Evolutionary conservation across 176 grass and related monocot genomes (phyloP).

Genomic region (sorghum (Sorghum bicolor)): DNA sequence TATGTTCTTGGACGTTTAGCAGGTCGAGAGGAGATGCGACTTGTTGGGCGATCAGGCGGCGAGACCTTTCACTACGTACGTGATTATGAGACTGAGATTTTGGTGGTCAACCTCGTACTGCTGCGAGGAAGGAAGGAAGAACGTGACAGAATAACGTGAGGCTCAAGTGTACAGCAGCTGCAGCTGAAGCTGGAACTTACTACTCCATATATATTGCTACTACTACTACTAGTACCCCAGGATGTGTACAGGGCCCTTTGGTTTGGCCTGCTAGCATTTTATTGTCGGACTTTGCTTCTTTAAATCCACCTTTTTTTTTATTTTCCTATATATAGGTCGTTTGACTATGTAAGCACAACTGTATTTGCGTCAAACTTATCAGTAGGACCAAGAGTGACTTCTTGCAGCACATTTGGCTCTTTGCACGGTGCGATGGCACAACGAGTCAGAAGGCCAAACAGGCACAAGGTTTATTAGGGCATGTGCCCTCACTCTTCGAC

Average conservation of each 20-base stretch:
- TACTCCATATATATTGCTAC: neutral
- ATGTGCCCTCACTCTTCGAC: too few species aligned
- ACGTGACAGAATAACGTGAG: neutral
- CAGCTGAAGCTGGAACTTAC: conserved; percentile 17
- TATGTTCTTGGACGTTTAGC: neutral
- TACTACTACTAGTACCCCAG: neutral
- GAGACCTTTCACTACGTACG: neutral
- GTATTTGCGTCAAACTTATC: neutral
- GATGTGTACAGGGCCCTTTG: conserved; percentile 28
- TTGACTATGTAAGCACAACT: neutral
- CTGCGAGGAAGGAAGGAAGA: neutral
- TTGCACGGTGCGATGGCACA: neutral
- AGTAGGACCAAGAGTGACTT: neutral
- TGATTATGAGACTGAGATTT: neutral
- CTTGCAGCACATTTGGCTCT: neutral
- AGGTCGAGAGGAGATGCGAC: neutral
- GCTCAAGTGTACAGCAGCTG: conserved; percentile 29
- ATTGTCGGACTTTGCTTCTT: neutral
- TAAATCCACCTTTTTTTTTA: neutral
- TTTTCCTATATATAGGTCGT: neutral
- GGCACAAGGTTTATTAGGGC: too few species aligned
- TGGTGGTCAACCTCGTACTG: neutral
- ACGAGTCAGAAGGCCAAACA: neutral
- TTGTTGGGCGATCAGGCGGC: neutral
- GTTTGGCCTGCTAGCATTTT: neutral